Percentiles rank a stretch among this genome's conserved stretches.
Conservation (phyloP, 768 basidiomycete genomes). For the Pleurotus pulmonarius region DNA sequence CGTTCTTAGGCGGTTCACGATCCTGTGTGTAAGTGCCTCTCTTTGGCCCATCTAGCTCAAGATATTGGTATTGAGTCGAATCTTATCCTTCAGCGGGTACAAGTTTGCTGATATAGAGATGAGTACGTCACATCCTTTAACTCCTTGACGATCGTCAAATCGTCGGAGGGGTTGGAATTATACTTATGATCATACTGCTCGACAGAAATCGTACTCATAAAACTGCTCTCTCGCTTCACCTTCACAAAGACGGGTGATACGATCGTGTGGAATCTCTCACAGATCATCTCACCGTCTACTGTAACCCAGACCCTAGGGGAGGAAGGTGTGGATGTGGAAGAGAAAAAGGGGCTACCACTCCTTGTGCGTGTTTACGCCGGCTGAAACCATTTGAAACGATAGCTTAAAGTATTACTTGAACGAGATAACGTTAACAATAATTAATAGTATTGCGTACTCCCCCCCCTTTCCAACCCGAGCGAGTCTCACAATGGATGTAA, state of each 20-base stretch:
- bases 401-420: too few relatives aligned
- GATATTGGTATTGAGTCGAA: background rate
- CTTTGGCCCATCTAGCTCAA: background rate
- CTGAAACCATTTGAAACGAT: too few relatives aligned
- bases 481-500: too few relatives aligned
- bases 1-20: constrained; percentile 51
- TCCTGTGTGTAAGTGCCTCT: constrained; percentile 46
- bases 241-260: constrained; percentile 31
- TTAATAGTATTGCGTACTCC: too few relatives aligned
- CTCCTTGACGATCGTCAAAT: background rate
- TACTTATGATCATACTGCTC: background rate
- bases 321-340: constrained; percentile 16
- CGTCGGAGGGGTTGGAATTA: too few relatives aligned
- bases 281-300: constrained; percentile 44
- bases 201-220: constrained; percentile 36
- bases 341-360: constrained; percentile 35
- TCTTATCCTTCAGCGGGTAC: constrained; percentile 33
- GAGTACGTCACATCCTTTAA: constrained; percentile 45
- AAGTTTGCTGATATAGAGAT: constrained; percentile 56
- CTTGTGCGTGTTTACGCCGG: constrained; percentile 15
- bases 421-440: too few relatives aligned
- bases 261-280: constrained; percentile 44
- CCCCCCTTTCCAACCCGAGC: too few relatives aligned
- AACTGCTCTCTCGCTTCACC: constrained; percentile 29
- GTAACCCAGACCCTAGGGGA: constrained; percentile 9